phyloP scores from a whole-genome alignment of 495 filamentous ascomycete genomes.

The Penicillium longicatenatum region DNA sequence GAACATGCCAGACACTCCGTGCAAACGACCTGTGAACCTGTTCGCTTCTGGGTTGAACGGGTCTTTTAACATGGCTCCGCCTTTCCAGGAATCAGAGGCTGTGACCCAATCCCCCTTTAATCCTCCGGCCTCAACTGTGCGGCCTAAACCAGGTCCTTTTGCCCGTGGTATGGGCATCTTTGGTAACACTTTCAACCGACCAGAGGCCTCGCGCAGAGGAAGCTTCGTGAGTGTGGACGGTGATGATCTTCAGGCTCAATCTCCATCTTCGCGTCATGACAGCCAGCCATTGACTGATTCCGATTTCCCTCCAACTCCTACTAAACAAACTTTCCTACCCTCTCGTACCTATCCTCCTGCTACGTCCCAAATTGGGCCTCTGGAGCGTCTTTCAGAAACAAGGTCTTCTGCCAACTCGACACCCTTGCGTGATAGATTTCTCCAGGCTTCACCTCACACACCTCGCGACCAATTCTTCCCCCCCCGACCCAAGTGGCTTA shows the following conservation, averaged over 20 bases:
- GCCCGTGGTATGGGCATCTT: constrained; percentile 70
- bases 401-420: constrained; percentile 33
- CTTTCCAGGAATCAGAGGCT: constrained; percentile 65
- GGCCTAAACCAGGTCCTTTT: constrained; percentile 57
- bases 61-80: constrained; percentile 53
- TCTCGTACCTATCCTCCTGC: constrained; percentile 46
- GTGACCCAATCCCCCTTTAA: constrained; percentile 66
- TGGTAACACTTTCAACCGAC: constrained; percentile 56
- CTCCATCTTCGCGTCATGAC: constrained; percentile 57
- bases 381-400: constrained; percentile 41
- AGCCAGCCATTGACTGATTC: constrained; percentile 65
- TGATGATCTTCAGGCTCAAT: constrained; percentile 62
- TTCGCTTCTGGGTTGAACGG: constrained; percentile 63
- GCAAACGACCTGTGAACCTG: constrained; percentile 74
- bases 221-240: constrained; percentile 80
- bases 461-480: constrained; percentile 73
- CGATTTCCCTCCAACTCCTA: constrained; percentile 89
- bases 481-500: constrained; percentile 79
- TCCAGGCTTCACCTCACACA: constrained; percentile 70
- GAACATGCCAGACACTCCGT: constrained; percentile 89
- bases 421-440: constrained; percentile 41
- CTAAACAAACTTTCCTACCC: constrained; percentile 65
- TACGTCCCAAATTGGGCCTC: constrained; percentile 42
- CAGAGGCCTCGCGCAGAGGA: constrained; percentile 59
- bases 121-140: constrained; percentile 39